These are phyloP conservation scores for Fusarium sp. DNA, from an alignment of 2,329 filamentous ascomycete genomes.

Conservation along the genomic window DNA sequence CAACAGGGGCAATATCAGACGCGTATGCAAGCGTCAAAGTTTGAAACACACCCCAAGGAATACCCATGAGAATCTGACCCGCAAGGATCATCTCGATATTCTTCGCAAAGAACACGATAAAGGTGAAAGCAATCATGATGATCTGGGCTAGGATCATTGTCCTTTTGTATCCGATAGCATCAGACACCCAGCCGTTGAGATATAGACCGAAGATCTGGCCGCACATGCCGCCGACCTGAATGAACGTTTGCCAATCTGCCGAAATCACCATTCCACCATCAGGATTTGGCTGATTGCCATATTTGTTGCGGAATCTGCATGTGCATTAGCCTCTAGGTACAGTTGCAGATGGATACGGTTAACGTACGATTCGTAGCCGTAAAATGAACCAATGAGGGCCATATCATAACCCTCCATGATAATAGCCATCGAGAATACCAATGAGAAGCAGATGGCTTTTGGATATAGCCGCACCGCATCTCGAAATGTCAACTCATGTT, in stretches of 20 bases:
- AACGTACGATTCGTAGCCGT: conserved; percentile 52
- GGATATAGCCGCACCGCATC: conserved; percentile 56
- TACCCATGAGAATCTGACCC: conserved; percentile 68
- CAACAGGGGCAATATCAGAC: conserved; percentile 74
- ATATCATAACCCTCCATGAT: conserved; percentile 59
- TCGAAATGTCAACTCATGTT: conserved; percentile 54
- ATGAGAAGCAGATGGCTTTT: conserved; percentile 58
- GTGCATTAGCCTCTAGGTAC: background rate
- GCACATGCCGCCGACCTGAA: conserved; percentile 56
- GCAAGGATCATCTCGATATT: conserved; percentile 65
- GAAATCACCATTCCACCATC: conserved; percentile 41
- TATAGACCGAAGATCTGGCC: conserved; percentile 74
- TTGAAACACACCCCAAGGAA: conserved; percentile 67
- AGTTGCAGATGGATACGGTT: too few species aligned
- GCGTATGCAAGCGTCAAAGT: conserved; percentile 71
- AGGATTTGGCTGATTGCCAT: conserved; percentile 52
- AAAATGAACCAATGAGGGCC: conserved; percentile 57
- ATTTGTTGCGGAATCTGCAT: conserved; percentile 60
- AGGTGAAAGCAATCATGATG: conserved; percentile 65
- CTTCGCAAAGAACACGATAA: conserved; percentile 70
- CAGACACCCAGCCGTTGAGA: conserved; percentile 71
- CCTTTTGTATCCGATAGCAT: conserved; percentile 70
- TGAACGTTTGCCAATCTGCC: conserved; percentile 52
- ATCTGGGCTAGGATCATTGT: conserved; percentile 67
- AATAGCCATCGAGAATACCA: conserved; percentile 57